A percentile compares a stretch with the other conserved stretches of the same genome.
These are phyloP conservation scores for Euphrasia confusa DNA, from an alignment of 257 asterid species.

Conservation along the genomic window DNA sequence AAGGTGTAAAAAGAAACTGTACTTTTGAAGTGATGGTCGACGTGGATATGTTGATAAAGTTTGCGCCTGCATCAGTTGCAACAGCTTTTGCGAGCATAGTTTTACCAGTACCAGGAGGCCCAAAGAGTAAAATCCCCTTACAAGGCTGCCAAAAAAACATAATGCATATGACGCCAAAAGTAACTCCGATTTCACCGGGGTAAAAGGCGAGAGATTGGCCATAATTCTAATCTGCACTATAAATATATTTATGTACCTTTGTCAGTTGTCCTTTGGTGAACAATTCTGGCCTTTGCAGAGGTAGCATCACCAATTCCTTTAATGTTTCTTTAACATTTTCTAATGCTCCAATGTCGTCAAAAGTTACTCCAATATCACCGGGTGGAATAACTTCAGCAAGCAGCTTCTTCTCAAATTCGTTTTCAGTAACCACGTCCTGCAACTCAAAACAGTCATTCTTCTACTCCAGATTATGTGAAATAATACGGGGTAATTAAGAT, in stretches of 20 bases:
- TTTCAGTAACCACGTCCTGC: conserved; percentile 85
- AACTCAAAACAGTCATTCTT: conserved; percentile 25
- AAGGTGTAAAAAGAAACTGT: conserved; percentile 20
- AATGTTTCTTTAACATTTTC: conserved; percentile 86
- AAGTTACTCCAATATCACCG: conserved; percentile 80
- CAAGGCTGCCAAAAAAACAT: conserved; percentile 61
- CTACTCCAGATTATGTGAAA: conserved; percentile 23
- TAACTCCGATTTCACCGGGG: conserved; percentile 27
- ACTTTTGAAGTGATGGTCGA: conserved; percentile 88
- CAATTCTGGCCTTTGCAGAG: conserved; percentile 84
- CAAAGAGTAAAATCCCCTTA: conserved; percentile 88
- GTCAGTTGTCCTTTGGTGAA: conserved; percentile 88
- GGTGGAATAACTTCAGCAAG: conserved; percentile 85
- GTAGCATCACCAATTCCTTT: conserved; percentile 89
- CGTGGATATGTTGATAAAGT: conserved; percentile 82
- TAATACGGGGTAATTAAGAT: not conserved
- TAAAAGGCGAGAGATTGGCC: conserved; percentile 13
- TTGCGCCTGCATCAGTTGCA: conserved; percentile 93
- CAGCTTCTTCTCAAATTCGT: conserved; percentile 79
- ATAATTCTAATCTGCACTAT: conserved; percentile 14
- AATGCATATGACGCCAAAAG: conserved; percentile 22
- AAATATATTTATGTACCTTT: conserved; percentile 41
- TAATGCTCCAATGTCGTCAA: conserved; percentile 84
- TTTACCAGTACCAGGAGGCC: conserved; percentile 92
- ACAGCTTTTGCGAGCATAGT: conserved; percentile 96